phyloP scores from a whole-genome alignment of 768 basidiomycete genomes.

The Boletellus sp. region DNA sequence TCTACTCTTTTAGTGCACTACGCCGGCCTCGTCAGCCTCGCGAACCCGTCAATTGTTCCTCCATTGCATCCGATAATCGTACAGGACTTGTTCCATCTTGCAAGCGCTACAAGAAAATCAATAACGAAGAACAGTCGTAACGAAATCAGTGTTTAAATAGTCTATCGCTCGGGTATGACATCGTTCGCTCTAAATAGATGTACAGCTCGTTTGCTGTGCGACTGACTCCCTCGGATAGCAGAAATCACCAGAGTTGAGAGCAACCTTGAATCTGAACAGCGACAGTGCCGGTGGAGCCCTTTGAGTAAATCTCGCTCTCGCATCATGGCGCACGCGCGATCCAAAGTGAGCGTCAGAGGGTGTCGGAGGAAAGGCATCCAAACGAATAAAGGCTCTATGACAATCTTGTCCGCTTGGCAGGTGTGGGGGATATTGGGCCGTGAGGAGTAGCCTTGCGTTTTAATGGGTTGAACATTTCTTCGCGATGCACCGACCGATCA shows the following conservation, averaged over 20 bases:
- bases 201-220: background rate
- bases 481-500: background rate
- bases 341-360: background rate
- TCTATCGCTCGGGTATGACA: too few species aligned
- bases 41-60: background rate
- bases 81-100: background rate
- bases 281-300: background rate
- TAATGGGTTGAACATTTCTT: slow-evolving; percentile 1
- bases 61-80: background rate
- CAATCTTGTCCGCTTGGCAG: slow-evolving; percentile 21
- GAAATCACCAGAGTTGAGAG: background rate
- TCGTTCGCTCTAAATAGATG: background rate
- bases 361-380: background rate
- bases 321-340: too few species aligned
- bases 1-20: slow-evolving; percentile 1
- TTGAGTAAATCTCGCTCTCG: too few species aligned
- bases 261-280: background rate
- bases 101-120: background rate
- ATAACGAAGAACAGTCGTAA: background rate
- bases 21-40: too few species aligned
- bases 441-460: slow-evolving; percentile 22
- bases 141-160: background rate
- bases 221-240: background rate
- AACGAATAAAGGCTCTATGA: background rate
- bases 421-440: slow-evolving; percentile 4